Evolutionary conservation across 495 filamentous ascomycete genomes (phyloP), one percentile per base, ranked within the genome.

Genomic region (Physcia stellaris): DNA sequence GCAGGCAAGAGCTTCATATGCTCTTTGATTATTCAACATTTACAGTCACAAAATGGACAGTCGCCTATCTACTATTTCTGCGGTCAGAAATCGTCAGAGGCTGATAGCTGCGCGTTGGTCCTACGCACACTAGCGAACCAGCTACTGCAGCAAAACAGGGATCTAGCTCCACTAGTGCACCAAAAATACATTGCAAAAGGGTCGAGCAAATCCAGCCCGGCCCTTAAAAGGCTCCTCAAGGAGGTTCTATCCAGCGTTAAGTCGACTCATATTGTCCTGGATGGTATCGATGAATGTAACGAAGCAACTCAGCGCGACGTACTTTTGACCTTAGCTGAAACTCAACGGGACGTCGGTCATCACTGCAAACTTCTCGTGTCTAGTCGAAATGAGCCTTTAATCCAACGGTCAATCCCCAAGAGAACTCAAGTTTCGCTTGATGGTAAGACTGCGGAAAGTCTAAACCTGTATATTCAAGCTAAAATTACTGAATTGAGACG

Each of bases 351-450:
- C 9, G 13, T 37, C 13, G n/a, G 32, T 5, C 6, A 19, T 9
- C 2, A 35, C n/a, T 45, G 42, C 24, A 45, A 45, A 16, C 6
- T 45, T 12, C 31, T 45, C 11, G 12, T 45, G 12, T 45, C 19
- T 11, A 45, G 42, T n/a, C 37, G 42, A 10, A 24, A 40, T 9
- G 42, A 41, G 22, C 19, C 31, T 18, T 29, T 35, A 13, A 40
- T 45, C 22, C 24, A 28, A 4, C 32, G 22, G 23, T 17, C 16
- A 10, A 18, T 40, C 10, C 20, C 15, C 2, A 6, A 7, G 10
- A 38, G 7, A 17, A 21, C 3, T 32, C 41, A 43, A 3, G 6
- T 43, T 16, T 13, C 6, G 6, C 13, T 43, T 2, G 34, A 26
- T 11, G 35, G 18, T 6, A 37, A 43, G 26, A 43, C 41, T 6